Evolutionary conservation across 805 yeast species (phyloP), one percentile per base, ranked within the genome.

Genomic region (Candida ortonii): DNA sequence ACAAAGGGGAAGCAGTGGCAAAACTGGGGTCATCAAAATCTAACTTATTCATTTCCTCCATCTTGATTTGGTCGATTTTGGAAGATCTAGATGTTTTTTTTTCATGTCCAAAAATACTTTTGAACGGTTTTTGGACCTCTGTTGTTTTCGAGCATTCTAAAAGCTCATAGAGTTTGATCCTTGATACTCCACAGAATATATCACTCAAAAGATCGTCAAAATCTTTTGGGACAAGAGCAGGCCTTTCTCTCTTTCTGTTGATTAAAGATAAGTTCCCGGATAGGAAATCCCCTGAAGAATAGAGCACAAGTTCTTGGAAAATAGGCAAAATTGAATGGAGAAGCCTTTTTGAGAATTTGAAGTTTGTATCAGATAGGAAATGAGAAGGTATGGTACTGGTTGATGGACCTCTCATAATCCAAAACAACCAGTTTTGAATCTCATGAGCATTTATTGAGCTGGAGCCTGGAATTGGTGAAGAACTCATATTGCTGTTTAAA

Each of bases 331-430:
- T 17, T 0, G 42, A 35, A 0, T 28, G 40, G 7, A 61, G 34
- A 2, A 50, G 46, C 1, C 35, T 39, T 9, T 39, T 47, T 2
- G 50, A 14, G 3, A 68, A 27, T 0, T 24, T 29, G 0, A 70
- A 68, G 35, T 60, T 66, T 1, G 30, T 22, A 13, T 64, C 60
- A 9, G 61, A 41, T 25, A 71, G 57, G 42, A 78, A 77, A 10
- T 53, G 47, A 11, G 67, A 62, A 0, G 94, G 90, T 8, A 84
- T 76, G 0, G 84, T 71, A 27, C 70, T 64, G 0, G 80, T 64
- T 13, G 85, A 80, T 39, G 81, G 72, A 25, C 79, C 74, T 39
- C 89, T 61, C 17, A 84, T 56, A 8, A 84, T 65, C 57, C 84
- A 76, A 2, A 88, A 89, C 21, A 83, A 55, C 58, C 80, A 79